phyloP scores from a whole-genome alignment of 179 eudicot genomes.

The Spergularia azorica region DNA sequence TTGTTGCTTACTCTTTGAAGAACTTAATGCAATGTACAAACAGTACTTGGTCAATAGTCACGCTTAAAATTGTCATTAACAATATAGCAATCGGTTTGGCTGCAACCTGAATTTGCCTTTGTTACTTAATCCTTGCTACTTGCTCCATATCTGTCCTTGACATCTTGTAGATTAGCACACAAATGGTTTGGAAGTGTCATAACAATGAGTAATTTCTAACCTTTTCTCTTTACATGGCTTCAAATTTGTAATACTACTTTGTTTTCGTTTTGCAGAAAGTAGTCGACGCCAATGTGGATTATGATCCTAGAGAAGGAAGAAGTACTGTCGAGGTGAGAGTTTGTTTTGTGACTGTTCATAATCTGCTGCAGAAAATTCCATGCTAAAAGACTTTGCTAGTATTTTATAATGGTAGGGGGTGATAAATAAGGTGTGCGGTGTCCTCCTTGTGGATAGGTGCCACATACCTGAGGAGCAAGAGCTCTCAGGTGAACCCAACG shows the following conservation, averaged over 20 bases:
- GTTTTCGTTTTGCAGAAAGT: constrained; percentile 52
- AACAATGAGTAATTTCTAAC: neutral
- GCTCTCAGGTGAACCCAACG: neutral
- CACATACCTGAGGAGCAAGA: neutral
- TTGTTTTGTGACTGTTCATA: constrained; percentile 4
- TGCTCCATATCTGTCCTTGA: neutral
- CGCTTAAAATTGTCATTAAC: neutral
- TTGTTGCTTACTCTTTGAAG: neutral
- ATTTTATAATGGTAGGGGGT: neutral
- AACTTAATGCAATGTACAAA: neutral
- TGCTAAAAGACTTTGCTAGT: neutral
- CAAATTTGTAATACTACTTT: neutral
- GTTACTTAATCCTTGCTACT: neutral
- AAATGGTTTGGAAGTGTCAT: neutral
- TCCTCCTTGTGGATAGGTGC: neutral
- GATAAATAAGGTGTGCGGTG: neutral
- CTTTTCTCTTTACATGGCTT: neutral
- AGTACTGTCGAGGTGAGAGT: constrained; percentile 76
- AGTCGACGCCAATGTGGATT: constrained; percentile 68
- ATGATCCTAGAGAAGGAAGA: constrained; percentile 84
- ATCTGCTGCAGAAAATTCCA: neutral
- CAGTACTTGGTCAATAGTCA: neutral
- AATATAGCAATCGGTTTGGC: neutral
- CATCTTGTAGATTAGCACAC: neutral
- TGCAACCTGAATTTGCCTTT: neutral